A percentile compares a stretch with the other conserved stretches of the same genome.
Evolutionary conservation across 768 basidiomycete genomes (phyloP).

Genomic region (Tricholoma flavovirens): DNA sequence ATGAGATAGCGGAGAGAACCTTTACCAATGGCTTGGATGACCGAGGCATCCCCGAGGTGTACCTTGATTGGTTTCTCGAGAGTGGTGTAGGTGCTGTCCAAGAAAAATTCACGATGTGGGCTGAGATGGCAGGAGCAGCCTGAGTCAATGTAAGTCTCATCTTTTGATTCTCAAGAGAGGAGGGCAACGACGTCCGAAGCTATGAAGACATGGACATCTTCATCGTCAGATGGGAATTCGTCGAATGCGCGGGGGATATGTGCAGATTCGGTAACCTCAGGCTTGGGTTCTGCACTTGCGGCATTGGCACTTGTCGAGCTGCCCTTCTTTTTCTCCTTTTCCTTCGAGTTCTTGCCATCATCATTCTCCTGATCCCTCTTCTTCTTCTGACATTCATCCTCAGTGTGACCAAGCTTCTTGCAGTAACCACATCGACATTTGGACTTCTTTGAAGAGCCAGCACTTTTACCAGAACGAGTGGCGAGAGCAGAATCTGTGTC

Average conservation of each 20-base stretch:
- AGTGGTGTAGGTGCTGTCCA: no score
- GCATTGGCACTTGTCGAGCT: slow-evolving; percentile 1
- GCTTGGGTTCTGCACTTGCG: neutral
- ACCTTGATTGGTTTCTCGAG: no score
- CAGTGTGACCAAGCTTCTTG: slow-evolving; percentile 2
- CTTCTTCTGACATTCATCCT: slow-evolving; percentile 3
- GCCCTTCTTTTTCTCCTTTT: slow-evolving; percentile 9
- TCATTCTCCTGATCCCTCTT: slow-evolving; percentile 4
- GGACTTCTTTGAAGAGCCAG: slow-evolving; percentile 1
- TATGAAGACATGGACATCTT: slow-evolving; percentile 4
- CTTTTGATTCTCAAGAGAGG: no score
- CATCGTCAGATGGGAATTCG: slow-evolving; percentile 4
- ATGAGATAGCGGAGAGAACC: slow-evolving; percentile 9
- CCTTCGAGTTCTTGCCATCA: neutral
- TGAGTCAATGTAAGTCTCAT: no score
- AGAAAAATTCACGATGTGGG: slow-evolving; percentile 6
- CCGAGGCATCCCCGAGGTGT: no score
- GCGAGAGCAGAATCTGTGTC: neutral
- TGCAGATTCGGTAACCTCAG: neutral
- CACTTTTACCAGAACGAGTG: neutral
- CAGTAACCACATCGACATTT: neutral
- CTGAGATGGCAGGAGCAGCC: slow-evolving; percentile 8
- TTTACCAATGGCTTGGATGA: no score
- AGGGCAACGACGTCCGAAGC: no score
- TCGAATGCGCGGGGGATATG: neutral